These are phyloP conservation scores for Populus nigra DNA, from an alignment of 345 rosid species.

Conservation along the genomic window DNA sequence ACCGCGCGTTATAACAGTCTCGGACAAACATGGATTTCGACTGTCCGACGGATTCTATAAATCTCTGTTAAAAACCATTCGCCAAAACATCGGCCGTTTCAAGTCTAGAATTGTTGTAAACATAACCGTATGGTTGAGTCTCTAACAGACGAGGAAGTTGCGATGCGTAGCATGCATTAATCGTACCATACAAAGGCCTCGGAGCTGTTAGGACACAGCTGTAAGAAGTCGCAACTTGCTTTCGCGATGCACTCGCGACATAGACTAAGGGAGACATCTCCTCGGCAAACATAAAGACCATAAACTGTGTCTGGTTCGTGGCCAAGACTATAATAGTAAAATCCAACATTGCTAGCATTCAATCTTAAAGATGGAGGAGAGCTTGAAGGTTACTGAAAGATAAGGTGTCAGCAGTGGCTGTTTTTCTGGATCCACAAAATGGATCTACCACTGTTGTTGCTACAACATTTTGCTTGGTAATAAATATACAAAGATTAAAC, in stretches of 20 bases:
- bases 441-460: too few relatives aligned
- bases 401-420: too few relatives aligned
- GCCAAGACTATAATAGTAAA: slow-evolving; percentile 14
- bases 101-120: neutral
- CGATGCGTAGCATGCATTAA: slow-evolving; percentile 19
- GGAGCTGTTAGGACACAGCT: slow-evolving; percentile 10
- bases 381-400: neutral
- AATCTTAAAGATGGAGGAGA: slow-evolving; percentile 23
- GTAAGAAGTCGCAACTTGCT: slow-evolving; percentile 1
- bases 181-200: slow-evolving; percentile 20
- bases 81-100: neutral
- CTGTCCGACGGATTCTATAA: too few relatives aligned
- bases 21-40: too few relatives aligned
- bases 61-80: too few relatives aligned
- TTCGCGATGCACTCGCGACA: slow-evolving; percentile 19
- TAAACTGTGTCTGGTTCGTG: slow-evolving; percentile 5
- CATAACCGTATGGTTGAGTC: neutral
- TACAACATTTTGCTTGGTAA: too few relatives aligned
- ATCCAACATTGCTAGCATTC: slow-evolving; percentile 16
- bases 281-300: slow-evolving; percentile 35
- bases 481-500: too few relatives aligned
- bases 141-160: slow-evolving; percentile 1
- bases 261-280: slow-evolving; percentile 10
- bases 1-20: too few relatives aligned
- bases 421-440: too few relatives aligned